These are phyloP conservation scores for Epipyxis sp. DNA, from an alignment of 108 stramenopile genomes.

Conservation along the genomic window DNA sequence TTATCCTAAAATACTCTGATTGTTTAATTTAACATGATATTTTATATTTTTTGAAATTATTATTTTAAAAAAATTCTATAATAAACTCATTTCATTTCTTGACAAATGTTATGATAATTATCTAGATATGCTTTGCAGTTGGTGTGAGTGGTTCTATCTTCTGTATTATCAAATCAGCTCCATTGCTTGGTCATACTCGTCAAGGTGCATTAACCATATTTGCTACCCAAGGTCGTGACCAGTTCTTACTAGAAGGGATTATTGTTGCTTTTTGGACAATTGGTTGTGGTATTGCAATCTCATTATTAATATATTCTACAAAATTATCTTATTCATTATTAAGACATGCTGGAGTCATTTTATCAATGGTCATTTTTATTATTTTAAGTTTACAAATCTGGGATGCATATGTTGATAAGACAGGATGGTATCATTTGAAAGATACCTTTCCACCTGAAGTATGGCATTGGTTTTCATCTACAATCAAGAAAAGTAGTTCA, in stretches of 20 bases:
- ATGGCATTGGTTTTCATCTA: background rate
- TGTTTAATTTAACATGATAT: too few species aligned
- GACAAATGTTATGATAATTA: too few species aligned
- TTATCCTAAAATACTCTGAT: too few species aligned
- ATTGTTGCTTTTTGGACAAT: slow-evolving; percentile 9
- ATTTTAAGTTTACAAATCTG: background rate
- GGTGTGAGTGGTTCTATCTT: slow-evolving; percentile 30
- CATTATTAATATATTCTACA: background rate
- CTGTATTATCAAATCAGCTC: slow-evolving; percentile 17
- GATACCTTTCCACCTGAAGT: slow-evolving; percentile 6
- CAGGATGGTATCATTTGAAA: slow-evolving; percentile 25
- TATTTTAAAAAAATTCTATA: too few species aligned
- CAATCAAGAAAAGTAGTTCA: slow-evolving; percentile 4
- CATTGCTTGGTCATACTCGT: background rate
- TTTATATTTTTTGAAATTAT: too few species aligned
- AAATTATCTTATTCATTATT: background rate
- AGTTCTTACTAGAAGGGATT: slow-evolving; percentile 28
- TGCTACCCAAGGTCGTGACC: slow-evolving; percentile 25
- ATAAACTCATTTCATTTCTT: too few species aligned
- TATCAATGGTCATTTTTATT: background rate
- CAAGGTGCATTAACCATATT: background rate
- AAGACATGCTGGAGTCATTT: background rate
- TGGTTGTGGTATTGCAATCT: slow-evolving; percentile 9
- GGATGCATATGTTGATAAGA: slow-evolving; percentile 5
- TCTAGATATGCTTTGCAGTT: slow-evolving; percentile 23